Base-by-base conservation (phyloP, 345 rosid genomes). In the Eutrema heterophyllum region DNA sequence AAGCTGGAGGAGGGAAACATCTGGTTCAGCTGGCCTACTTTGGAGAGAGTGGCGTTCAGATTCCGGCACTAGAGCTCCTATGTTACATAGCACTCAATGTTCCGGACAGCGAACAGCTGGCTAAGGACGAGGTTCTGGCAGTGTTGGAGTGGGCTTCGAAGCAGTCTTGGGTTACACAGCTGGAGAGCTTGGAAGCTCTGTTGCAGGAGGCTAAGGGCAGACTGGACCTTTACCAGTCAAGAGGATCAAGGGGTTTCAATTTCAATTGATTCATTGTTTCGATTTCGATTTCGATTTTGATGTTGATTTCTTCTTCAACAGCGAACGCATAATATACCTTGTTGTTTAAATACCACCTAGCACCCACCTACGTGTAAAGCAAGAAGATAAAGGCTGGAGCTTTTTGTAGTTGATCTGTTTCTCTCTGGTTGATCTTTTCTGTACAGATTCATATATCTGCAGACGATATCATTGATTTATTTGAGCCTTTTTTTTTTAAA, bases 121-220 rank as follows among this genome's bases (percentile, higher is more conserved):
- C 96, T 0, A 77, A 74, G 66, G 93, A 87, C 26, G 89, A 84
- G 79, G 97, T 87, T 15, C 87, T 89, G 18, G 81, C 88, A 4
- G 98, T 94, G 68, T 83, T 94, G 36, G 97, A 88, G 73, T 88
- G 97, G 98, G 92, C 97, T 39, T 89, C 87, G 30, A 94, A 91
- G 83, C 96, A 91, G 76, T 49, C 89, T 32, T 58, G 33, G 78
- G 64, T 86, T 40, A 82, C 75, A n/a, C 96, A 86, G 66, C 85
- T 86, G 18, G 88, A 84, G 70, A 70, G 64, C 45, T 46, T 84
- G 38, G 92, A 84, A n/a, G 29, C 46, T 15, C 74, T 91, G 83
- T 75, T 89, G 51, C 78, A 50, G 43, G 98, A 93, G 6, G 84
- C 98, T 50, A 89, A 84, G 77, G 85, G 96, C 68, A 84, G 83